A percentile compares a stretch with the other conserved stretches of the same genome.
Conservation (phyloP, 2,329 filamentous ascomycete genomes). For the Claviceps capensis region DNA sequence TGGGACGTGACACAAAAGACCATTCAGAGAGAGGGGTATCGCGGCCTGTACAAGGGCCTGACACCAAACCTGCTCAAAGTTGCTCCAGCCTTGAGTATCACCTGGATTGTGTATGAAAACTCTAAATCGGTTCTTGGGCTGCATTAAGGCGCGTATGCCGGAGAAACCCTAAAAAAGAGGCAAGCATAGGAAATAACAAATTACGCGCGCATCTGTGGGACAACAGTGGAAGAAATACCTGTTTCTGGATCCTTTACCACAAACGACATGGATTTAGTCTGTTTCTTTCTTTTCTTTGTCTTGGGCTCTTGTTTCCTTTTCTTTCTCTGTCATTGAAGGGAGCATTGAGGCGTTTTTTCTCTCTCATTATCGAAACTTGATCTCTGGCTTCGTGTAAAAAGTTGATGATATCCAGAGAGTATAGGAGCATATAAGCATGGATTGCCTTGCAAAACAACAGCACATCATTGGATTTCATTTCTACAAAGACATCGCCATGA, state of each 20-base stretch:
- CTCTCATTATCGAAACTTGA: not conserved
- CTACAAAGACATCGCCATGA: too few species aligned
- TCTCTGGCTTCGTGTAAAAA: not conserved
- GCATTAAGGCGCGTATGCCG: conserved; percentile 15
- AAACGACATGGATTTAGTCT: too few species aligned
- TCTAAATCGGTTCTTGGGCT: conserved; percentile 58
- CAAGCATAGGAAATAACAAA: not conserved
- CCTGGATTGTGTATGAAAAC: conserved; percentile 88
- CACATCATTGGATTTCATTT: too few species aligned
- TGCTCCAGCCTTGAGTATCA: conserved; percentile 87
- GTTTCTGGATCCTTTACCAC: too few species aligned
- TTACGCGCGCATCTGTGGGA: not conserved
- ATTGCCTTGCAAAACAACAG: too few species aligned
- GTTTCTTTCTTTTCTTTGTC: too few species aligned
- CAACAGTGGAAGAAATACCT: not conserved
- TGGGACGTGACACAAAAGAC: conserved; percentile 80
- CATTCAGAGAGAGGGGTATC: conserved; percentile 64
- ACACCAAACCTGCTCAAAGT: conserved; percentile 95
- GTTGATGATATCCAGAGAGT: conserved; percentile 6
- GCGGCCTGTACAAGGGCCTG: conserved; percentile 85
- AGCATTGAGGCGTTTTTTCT: too few species aligned
- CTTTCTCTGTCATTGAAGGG: not conserved
- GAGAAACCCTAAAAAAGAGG: not conserved
- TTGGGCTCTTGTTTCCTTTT: not conserved
- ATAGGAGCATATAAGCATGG: conserved; percentile 4